Base-by-base conservation (phyloP, 805 yeast genomes). In the Scheffersomyces amazonensis region DNA sequence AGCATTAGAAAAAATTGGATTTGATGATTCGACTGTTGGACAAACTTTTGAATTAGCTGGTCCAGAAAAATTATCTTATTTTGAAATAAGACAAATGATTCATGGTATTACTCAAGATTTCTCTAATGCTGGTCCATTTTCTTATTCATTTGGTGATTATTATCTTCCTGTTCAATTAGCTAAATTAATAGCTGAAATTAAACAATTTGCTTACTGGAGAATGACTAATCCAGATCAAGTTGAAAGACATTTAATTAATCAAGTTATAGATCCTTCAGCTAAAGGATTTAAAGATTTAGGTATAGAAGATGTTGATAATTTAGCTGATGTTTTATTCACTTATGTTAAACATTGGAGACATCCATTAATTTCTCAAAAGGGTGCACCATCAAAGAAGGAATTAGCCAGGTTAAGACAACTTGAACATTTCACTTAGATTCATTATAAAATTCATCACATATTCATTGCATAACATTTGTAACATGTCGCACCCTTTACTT, bases 11-110 rank as follows among this genome's bases (percentile, higher is more conserved):
- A 74, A 69, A 49, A 85, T 87, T 49, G 90, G 87, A 8, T 87
- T 67, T 58, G 90, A 87, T 58, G 95, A 87, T 60, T 68, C 86
- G 37, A 87, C 95, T 16, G 72, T 73, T 11, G 95, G 95, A 43
- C 75, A 83, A 62, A 73, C 82, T 35, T 87, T 64, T 61, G 95
- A 87, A 64, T 73, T 87, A 46, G 70, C 65, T 52, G 95, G 95
- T 10, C 75, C 81, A n/a, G 84, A 84, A 60, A 69, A 72, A 51
- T 76, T 79, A 59, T 57, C 81, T 9, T 71, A 74, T 52, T 61
- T 62, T 41, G 86, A 86, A 57, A 73, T 87, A 45, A 75, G 88
- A 62, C 81, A 79, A 53, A 69, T 83, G 79, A 72, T 87, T 47
- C 80, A 81, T 57, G 78, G 79, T 46, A 76, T 78, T 46, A 79